Base-by-base conservation (phyloP, 345 rosid genomes). In the Anastatica hierochuntica region DNA sequence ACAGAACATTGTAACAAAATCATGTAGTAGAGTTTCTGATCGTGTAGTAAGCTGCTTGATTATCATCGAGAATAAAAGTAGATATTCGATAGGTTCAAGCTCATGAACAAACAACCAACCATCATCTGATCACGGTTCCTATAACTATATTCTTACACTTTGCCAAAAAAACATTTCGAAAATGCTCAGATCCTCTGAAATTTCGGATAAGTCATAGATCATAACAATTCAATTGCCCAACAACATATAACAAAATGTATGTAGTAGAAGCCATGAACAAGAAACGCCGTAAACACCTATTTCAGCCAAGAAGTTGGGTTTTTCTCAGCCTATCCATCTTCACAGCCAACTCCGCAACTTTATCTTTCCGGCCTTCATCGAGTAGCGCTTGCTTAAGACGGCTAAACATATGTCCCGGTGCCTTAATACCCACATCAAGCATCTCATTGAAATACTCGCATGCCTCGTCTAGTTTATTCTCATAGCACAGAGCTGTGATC, bases 401-500 rank as follows among this genome's bases (percentile, higher is more conserved):
- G 33, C 96, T 77, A 69, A 87, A 87, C 80, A 82, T 52, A 9
- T 71, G 66, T 5, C 77, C 89, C 0, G 95, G 85, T 53, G 98
- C 89, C 35, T 90, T 79, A 30, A 90, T 90, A 14, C 96, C 96
- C 59, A 79, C 40, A 39, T 84, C 88, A 71, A 87, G 39, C 98
- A 87, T 90, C 73, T 84, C 98, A 63, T 70, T 56, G 43, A 87
- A 82, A 71, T 75, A 87, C 67, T 71, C 77, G 67, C 96, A 87
- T 55, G 98, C 96, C 38, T 75, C 84, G 10, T 76, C 96, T 45
- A 90, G 47, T 58, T 57, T 76, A 21, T 75, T 68, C 64, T 72
- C 82, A 55, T 79, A 55, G 61, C 87, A 82, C 67, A 84, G 49
- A 60, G 76, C 70, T 54, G 55, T 57, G 31, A 90, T 80, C 71